Evolutionary conservation across 176 grass and related monocot species (phyloP).

Genomic region (Eragrostis curvula): DNA sequence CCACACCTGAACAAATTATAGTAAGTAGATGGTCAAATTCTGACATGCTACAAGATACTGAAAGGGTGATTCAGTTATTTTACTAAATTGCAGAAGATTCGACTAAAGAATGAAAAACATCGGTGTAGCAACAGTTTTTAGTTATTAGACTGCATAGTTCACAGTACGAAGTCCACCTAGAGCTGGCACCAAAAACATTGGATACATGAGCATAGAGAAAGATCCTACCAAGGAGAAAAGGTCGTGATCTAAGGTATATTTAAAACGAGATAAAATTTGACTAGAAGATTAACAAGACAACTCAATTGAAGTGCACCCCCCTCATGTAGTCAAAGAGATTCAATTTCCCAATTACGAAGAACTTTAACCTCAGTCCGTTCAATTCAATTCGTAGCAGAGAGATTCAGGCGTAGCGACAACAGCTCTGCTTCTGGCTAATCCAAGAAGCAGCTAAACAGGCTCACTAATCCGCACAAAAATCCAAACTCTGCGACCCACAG

Average conservation of each 20-base stretch:
- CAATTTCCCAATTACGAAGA: not conserved
- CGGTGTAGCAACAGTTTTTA: not conserved
- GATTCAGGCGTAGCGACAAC: not conserved
- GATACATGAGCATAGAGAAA: not conserved
- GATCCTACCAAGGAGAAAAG: not conserved
- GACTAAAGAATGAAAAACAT: not conserved
- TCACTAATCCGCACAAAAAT: not conserved
- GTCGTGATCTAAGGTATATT: not conserved
- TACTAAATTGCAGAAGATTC: not conserved
- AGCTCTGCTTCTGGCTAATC: not conserved
- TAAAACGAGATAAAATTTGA: not conserved
- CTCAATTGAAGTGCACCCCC: not conserved
- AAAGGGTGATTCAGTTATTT: not conserved
- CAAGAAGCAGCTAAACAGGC: not conserved
- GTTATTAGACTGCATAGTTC: not conserved
- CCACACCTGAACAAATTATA: constrained; percentile 68
- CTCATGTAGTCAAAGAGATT: not conserved
- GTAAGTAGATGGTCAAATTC: not conserved
- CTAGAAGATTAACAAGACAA: not conserved
- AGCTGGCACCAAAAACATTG: not conserved
- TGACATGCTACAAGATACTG: not conserved
- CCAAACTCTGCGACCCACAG: not conserved
- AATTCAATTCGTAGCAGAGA: not conserved
- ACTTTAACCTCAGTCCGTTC: not conserved
- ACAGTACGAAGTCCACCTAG: not conserved